Percentiles rank a stretch among this genome's conserved stretches.
Evolutionary conservation across 345 rosid species (phyloP).

Genomic region (Populus pruinosa): DNA sequence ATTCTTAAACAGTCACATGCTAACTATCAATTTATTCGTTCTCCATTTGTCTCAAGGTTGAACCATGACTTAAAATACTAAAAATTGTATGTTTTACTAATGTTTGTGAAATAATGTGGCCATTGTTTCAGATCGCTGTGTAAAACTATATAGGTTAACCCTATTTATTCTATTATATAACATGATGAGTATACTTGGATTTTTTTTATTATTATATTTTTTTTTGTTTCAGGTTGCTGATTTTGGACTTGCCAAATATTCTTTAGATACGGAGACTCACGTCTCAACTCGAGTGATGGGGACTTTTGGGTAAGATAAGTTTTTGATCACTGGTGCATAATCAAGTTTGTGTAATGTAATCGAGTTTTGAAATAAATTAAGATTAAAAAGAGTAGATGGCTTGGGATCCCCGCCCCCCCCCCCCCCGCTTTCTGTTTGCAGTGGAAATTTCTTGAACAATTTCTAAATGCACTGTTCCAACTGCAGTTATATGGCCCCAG

Average conservation of each 20-base stretch:
- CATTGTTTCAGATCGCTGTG: neutral
- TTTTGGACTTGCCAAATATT: constrained; percentile 29
- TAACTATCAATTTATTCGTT: neutral
- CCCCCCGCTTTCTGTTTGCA: neutral
- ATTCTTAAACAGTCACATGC: neutral
- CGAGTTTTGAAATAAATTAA: neutral
- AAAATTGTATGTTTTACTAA: neutral
- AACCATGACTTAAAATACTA: neutral
- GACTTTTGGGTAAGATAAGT: constrained; percentile 22
- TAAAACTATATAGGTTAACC: neutral
- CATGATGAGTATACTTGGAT: neutral
- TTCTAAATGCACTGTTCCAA: neutral
- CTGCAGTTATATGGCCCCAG: constrained; percentile 34
- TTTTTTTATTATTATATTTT: neutral
- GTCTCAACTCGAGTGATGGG: constrained; percentile 35
- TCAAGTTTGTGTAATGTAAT: neutral
- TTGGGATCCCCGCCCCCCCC: neutral
- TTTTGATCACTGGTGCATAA: neutral
- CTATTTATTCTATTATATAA: neutral
- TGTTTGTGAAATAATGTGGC: neutral
- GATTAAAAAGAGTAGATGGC: neutral
- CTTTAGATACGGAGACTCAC: constrained; percentile 25
- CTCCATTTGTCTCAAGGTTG: neutral
- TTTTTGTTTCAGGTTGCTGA: constrained; percentile 23
- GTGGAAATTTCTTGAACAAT: neutral